Evolutionary conservation across 768 basidiomycete genomes (phyloP).

Genomic region (Pulveroboletus sp.): DNA sequence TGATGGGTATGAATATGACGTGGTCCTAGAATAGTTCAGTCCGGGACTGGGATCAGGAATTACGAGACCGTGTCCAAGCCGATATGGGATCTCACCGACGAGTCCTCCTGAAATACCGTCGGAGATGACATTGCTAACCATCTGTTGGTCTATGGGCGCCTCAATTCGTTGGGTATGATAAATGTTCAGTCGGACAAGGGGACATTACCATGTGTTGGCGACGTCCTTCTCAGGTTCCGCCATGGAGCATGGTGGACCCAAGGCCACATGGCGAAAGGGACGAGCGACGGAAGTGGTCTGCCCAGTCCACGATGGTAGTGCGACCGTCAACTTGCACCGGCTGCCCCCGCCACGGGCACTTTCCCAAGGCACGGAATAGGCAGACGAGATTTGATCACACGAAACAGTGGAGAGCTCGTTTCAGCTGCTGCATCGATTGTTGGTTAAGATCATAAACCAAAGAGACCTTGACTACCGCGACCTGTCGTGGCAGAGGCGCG

Average conservation of each 20-base stretch:
- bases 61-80: no score
- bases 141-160: neutral
- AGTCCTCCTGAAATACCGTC: neutral
- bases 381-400: no score
- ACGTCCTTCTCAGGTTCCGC: constrained; percentile 6
- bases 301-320: neutral
- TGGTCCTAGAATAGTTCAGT: constrained; percentile 5
- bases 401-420: no score
- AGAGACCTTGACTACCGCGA: no score
- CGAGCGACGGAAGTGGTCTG: neutral
- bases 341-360: neutral
- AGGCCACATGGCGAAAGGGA: constrained; percentile 3
- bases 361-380: no score
- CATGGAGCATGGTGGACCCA: constrained; percentile 8
- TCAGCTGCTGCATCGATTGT: no score
- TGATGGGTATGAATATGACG: neutral
- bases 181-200: neutral
- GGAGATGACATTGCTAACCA: neutral
- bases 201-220: constrained; percentile 1
- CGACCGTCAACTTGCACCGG: no score
- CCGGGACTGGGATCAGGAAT: neutral
- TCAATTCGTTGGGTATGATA: neutral
- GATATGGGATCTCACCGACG: constrained; percentile 1
- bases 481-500: neutral
- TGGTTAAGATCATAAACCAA: neutral